Evolutionary conservation across 2,329 filamentous ascomycete species (phyloP), one percentile per base, ranked within the genome.

Genomic region (Aquanectria penicillioides): DNA sequence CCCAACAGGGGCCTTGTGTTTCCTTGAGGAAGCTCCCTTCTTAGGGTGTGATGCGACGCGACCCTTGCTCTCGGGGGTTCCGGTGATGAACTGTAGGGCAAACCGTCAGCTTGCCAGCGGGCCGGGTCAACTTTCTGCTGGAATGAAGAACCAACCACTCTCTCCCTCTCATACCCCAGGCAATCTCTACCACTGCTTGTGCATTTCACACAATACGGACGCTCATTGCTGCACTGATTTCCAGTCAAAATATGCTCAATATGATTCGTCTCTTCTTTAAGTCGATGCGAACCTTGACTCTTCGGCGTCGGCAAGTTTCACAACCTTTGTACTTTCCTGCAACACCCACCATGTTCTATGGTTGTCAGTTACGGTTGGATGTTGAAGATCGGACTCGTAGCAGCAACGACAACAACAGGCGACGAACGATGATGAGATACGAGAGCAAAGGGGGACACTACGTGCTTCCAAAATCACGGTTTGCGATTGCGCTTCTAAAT

Each of bases 11-110:
- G 66, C 41, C 57, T 70, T 72, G 40, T 68, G 56, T 59, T 71
- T 78, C 57, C 72, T 79, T 3, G 76, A 73, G 7, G 77, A 68
- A 20, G 64, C 62, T 10, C 55, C 61, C 49, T 81, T 75, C 57
- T 80, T 81, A 3, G 84, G 84, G 57, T 86, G 84, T 2, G 83
- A 86, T 37, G 83, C 83, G 49, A 85, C 85, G 26, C 84, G 80
- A 10, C 84, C 84, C 57, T 79, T 81, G 58, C 80, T 81, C 57
- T 84, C 76, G 31, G 76, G 77, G 3, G 84, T 87, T n/a, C 83
- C 84, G 33, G 85, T 82, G 70, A 90, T 87, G 73, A 90, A 90
- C n/a, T n/a, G n/a, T n/a, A n/a, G n/a, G n/a, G n/a, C n/a, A n/a
- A n/a, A n/a, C n/a, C n/a, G n/a, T n/a, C n/a, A n/a, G n/a, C n/a